Base-by-base conservation (phyloP, 2,329 filamentous ascomycete genomes). In the Fusarium coffeatum region DNA sequence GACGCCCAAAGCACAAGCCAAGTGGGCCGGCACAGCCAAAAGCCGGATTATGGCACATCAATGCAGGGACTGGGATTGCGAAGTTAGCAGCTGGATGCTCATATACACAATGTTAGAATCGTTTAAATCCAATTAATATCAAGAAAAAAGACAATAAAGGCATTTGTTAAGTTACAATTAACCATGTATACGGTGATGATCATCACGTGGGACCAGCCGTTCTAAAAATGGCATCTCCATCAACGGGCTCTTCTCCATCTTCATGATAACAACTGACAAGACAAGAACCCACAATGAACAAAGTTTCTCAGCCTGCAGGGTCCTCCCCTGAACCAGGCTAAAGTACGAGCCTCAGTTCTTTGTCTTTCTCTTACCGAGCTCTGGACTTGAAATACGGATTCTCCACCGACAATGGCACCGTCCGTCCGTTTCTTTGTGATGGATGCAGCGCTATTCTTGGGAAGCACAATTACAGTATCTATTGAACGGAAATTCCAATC, bases 1-100 rank as follows among this genome's bases (percentile, higher is more conserved):
- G 64, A 61, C 67, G 68, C 72, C 71, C 56, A 73, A 73, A 74
- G 45, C 57, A 54, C 64, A 56, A 63, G 48, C 72, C 67, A 74
- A 72, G 72, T 74, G 72, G 72, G 71, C 63, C 56, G 30, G 59
- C 60, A 45, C 22, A 64, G 54, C 47, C 57, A 69, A 68, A 74
- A 74, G 68, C 72, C 66, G 72, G 71, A 74, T 73, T 67, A 58
- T 65, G 48, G 57, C 50, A 64, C 50, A 62, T 72, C 43, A 46
- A 67, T 58, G 58, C 69, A 72, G 65, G 69, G 69, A 69, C 69
- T 55, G 37, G 68, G 68, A 22, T 51, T 32, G 42, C 8, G 22
- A 45, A 56, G 50, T 59, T 70, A 72, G 18, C 7, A 3, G 16
- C 10, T n/a, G 32, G 57, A 61, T 65, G 59, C 11, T 27, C 32